Evolutionary conservation across 345 rosid species (phyloP), one percentile per base, ranked within the genome.

Genomic region (Dimocarpus longan): DNA sequence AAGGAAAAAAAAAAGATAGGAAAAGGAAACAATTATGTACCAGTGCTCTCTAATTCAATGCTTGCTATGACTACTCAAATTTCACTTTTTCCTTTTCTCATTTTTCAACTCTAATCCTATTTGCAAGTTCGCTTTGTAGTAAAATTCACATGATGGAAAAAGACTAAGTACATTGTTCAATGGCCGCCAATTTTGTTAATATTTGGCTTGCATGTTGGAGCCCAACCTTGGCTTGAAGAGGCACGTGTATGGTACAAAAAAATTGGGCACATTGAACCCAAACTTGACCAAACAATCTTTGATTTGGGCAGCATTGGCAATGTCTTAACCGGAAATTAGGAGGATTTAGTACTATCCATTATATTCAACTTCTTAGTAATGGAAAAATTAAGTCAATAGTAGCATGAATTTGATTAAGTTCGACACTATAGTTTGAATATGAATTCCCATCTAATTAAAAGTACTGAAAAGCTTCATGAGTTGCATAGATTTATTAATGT

Each of bases 281-380:
- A 71, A 77, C 54, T 73, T 81, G 74, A 66, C 54, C 80, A 60
- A 73, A 42, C 81, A 78, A 50, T 21, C 11, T 44, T n/a, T 68
- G 57, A 59, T 59, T 73, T 66, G 22, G 67, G 32, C 52, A 39
- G 63, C 40, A 37, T 68, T 69, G 24, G 15, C 57, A 66, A 56
- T 70, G 4, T 66, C 43, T 32, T 54, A 68, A 76, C 37, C 37
- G 57, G 42, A 66, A 28, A 46, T 48, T 37, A 48, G 64, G 78
- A 75, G 39, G 24, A 28, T 60, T 60, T 60, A 60, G 11, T 60
- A 19, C 1, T 59, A 19, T 4, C 37, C 12, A 46, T 46, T 46
- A 46, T 10, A 11, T 46, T 46, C 52, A 32, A 32, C 8, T 42
- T 54, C n/a, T 13, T n/a, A 54, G 13, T 48, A 5, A 48, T 48